These are phyloP conservation scores for Globisporangium irregulare DNA, from an alignment of 352 stramenopile genomes.

Conservation along the genomic window DNA sequence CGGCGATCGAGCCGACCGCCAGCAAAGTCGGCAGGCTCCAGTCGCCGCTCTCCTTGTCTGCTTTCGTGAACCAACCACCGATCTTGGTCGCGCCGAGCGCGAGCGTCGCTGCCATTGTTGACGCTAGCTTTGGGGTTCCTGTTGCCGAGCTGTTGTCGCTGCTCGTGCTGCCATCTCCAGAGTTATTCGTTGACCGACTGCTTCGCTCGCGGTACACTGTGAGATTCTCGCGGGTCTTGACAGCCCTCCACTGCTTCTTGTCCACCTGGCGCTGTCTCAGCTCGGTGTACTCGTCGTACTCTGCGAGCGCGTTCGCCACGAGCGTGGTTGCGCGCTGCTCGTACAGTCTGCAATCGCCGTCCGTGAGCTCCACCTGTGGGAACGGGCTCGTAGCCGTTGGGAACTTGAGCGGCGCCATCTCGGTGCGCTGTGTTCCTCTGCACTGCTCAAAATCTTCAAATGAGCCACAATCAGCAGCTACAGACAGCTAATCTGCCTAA, in stretches of 20 bases:
- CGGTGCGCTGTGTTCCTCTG: background rate
- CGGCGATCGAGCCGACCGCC: conserved; percentile 37
- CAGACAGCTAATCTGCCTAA: no score
- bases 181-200: background rate
- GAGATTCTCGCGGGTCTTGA: conserved; percentile 28
- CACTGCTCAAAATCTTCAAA: background rate
- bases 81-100: conserved; percentile 13
- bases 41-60: conserved; percentile 18
- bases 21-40: conserved; percentile 36
- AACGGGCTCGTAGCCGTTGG: conserved; percentile 22
- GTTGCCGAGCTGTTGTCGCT: background rate
- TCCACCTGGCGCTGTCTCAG: conserved; percentile 23
- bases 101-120: conserved; percentile 12
- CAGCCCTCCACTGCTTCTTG: conserved; percentile 24
- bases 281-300: conserved; percentile 27
- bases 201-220: conserved; percentile 15
- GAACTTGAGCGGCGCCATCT: conserved; percentile 23
- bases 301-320: conserved; percentile 26
- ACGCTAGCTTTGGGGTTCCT: background rate
- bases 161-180: background rate
- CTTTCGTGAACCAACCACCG: conserved; percentile 9
- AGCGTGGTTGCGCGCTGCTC: conserved; percentile 30
- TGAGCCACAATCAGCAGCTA: background rate
- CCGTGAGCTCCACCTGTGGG: conserved; percentile 26
- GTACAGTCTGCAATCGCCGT: conserved; percentile 28